A percentile compares a stretch with the other conserved stretches of the same genome.
Conservation (phyloP, 495 filamentous ascomycete genomes). For the Hypomontagnella submonticulosa region DNA sequence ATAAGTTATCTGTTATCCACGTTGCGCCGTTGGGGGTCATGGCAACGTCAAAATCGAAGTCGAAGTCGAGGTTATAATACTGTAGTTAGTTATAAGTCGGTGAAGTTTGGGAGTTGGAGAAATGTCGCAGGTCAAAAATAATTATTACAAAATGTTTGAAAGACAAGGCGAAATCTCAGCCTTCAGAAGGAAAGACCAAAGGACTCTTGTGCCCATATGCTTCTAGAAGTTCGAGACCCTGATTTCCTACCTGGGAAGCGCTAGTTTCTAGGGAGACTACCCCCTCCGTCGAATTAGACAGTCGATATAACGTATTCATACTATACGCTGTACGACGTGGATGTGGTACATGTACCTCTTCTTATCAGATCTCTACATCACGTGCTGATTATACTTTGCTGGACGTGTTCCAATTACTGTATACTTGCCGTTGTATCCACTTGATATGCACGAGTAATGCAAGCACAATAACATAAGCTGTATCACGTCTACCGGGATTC, state of each 20-base stretch:
- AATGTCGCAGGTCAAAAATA: neutral
- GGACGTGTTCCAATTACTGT: too few species aligned
- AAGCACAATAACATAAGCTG: neutral
- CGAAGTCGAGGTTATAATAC: too few species aligned
- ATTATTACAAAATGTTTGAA: neutral
- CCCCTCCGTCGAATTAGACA: slow-evolving; percentile 3
- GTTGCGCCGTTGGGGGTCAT: neutral
- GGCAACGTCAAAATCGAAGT: too few species aligned
- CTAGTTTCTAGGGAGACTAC: neutral
- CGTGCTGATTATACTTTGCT: slow-evolving; percentile 2
- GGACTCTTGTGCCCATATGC: slow-evolving; percentile 10
- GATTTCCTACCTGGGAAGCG: neutral
- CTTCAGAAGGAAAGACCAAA: slow-evolving; percentile 12
- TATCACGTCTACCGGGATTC: slow-evolving; percentile 1
- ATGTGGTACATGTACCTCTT: slow-evolving; percentile 7
- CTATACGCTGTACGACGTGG: neutral
- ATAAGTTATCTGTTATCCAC: neutral
- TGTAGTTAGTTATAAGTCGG: neutral
- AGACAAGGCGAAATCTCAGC: slow-evolving; percentile 30
- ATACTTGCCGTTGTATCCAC: neutral
- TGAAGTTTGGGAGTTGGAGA: too few species aligned
- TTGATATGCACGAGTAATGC: neutral
- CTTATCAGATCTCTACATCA: slow-evolving; percentile 26
- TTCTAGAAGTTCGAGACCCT: slow-evolving; percentile 34
- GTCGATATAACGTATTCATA: neutral